Percentiles rank a stretch among this genome's conserved stretches.
These are phyloP conservation scores for Arthrobotrys pseudoclavata DNA, from an alignment of 2,329 filamentous ascomycete genomes.

Conservation along the genomic window DNA sequence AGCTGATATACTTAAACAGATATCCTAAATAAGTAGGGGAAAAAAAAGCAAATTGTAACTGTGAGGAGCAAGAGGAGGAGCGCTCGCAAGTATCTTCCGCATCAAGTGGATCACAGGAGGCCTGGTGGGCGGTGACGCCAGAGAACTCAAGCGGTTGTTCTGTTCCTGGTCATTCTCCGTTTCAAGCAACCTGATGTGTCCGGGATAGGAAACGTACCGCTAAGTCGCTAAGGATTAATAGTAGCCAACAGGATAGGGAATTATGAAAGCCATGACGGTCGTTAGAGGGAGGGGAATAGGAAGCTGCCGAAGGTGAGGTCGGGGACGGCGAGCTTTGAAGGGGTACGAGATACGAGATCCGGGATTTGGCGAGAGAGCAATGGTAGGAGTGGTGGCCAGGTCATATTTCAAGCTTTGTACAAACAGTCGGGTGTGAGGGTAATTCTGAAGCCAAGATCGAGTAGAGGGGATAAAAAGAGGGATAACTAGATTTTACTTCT, in stretches of 20 bases:
- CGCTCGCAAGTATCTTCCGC: too few species aligned
- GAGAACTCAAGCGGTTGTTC: background rate
- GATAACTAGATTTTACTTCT: background rate
- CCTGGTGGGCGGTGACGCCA: background rate
- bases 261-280: background rate
- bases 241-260: background rate
- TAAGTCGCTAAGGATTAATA: slow-evolving; percentile 15
- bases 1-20: too few species aligned
- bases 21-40: background rate
- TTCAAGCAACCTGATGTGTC: background rate
- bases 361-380: too few species aligned
- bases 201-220: slow-evolving; percentile 3
- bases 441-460: background rate
- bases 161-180: background rate
- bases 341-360: background rate
- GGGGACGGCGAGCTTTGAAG: background rate
- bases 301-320: background rate
- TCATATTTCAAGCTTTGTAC: background rate
- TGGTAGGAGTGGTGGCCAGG: background rate
- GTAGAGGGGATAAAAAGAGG: background rate
- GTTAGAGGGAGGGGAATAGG: background rate
- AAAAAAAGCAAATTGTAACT: too few species aligned
- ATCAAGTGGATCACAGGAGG: background rate
- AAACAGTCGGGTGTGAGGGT: background rate
- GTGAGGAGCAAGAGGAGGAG: background rate